A percentile compares a stretch with the other conserved stretches of the same genome.
phyloP scores from a whole-genome alignment of 768 basidiomycete genomes.

The Xerocomus brunneocitrinus region DNA sequence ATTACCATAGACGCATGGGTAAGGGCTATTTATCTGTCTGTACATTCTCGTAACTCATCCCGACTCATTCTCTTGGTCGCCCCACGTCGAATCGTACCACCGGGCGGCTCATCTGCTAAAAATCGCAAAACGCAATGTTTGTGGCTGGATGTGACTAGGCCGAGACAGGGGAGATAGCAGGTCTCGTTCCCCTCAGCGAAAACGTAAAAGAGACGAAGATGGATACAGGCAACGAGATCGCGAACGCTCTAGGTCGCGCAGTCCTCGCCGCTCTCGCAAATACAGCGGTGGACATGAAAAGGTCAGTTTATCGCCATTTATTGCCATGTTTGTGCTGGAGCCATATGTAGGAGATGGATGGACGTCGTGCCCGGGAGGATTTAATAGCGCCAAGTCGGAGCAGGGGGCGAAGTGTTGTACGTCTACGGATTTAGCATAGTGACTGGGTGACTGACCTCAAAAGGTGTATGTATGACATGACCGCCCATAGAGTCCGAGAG shows the following conservation, averaged over 20 bases:
- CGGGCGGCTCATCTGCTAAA: conserved; percentile 13
- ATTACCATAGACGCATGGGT: conserved; percentile 19
- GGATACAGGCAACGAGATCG: conserved; percentile 5
- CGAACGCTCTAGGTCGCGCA: conserved; percentile 24
- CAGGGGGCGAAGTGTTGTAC: conserved; percentile 29
- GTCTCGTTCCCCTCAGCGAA: conserved; percentile 24
- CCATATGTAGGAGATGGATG: conserved; percentile 6
- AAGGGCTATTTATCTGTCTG: conserved; percentile 9
- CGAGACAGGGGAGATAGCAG: conserved; percentile 19
- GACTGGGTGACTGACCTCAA: conserved; percentile 18
- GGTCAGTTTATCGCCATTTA: not conserved
- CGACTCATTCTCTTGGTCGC: conserved; percentile 23
- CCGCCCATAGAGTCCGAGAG: conserved; percentile 20
- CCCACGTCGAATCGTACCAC: conserved; percentile 8
- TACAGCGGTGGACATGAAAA: conserved; percentile 2
- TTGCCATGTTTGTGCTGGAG: not conserved
- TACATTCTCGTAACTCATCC: conserved; percentile 20
- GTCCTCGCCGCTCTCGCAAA: conserved; percentile 9
- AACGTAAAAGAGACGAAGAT: conserved; percentile 9
- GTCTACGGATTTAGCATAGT: conserved; percentile 1
- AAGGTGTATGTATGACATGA: conserved; percentile 21
- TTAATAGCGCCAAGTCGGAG: conserved; percentile 2
- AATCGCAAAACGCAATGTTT: conserved; percentile 2
- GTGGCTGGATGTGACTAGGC: conserved; percentile 8
- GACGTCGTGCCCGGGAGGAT: conserved; percentile 1